Evolutionary conservation across 805 yeast genomes (phyloP).

Genomic region (Pichia nakasei): DNA sequence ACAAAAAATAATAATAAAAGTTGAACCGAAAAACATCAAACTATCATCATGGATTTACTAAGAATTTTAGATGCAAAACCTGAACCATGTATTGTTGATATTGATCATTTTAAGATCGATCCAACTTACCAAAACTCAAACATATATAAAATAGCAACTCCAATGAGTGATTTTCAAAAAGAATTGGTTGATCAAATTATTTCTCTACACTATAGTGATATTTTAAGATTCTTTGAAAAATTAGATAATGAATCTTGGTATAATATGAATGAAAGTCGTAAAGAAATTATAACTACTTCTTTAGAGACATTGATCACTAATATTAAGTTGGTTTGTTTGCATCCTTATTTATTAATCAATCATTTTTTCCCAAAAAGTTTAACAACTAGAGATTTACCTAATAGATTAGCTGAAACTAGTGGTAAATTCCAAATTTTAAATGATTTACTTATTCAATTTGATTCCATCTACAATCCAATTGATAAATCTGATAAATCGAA

Average conservation of each 20-base stretch:
- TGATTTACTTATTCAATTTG: slow-evolving; percentile 51
- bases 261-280: slow-evolving; percentile 15
- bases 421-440: slow-evolving; percentile 74
- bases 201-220: slow-evolving; percentile 84
- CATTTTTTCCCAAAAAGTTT: slow-evolving; percentile 81
- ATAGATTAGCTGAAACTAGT: slow-evolving; percentile 63
- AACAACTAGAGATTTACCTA: slow-evolving; percentile 61
- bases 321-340: slow-evolving; percentile 74
- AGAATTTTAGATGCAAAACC: slow-evolving; percentile 77
- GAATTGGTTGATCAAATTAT: slow-evolving; percentile 88
- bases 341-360: slow-evolving; percentile 77
- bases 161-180: slow-evolving; percentile 78
- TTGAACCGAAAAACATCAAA: too few relatives aligned
- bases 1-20: too few relatives aligned
- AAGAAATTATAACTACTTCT: slow-evolving; percentile 56
- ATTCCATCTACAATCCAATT: slow-evolving; percentile 23
- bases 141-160: slow-evolving; percentile 72
- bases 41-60: slow-evolving; percentile 52
- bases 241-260: slow-evolving; percentile 27
- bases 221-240: slow-evolving; percentile 74
- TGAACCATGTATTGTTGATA: slow-evolving; percentile 67
- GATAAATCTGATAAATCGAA: slow-evolving; percentile 13
- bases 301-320: slow-evolving; percentile 67
- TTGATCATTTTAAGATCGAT: slow-evolving; percentile 34
- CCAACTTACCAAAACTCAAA: slow-evolving; percentile 34